Conservation (phyloP, 208 protist species). For the Acanthamoeba lenticulata region DNA sequence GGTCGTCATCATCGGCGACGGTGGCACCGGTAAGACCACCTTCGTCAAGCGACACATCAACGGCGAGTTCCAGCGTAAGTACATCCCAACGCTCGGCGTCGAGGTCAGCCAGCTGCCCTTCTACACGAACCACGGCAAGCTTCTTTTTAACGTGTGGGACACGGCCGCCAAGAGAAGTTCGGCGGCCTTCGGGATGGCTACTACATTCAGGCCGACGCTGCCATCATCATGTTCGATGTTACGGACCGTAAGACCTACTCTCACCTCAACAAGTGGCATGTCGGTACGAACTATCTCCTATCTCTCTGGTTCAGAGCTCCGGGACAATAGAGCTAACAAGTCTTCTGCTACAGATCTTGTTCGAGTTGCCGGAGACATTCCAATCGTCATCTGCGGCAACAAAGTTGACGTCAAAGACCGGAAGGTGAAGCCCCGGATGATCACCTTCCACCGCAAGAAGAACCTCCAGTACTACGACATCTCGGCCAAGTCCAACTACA, state of each 20-base stretch:
- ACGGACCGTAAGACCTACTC: constrained; percentile 99
- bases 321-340: too few species aligned
- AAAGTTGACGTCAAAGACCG: constrained; percentile 99
- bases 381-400: constrained; percentile 99
- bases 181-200: constrained; percentile 99
- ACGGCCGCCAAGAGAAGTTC: constrained; percentile 99
- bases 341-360: constrained; percentile 96
- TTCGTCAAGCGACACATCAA: constrained; percentile 99
- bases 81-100: constrained; percentile 96
- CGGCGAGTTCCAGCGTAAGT: constrained; percentile 99
- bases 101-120: constrained; percentile 98
- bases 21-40: constrained; percentile 99
- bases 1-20: constrained; percentile 98
- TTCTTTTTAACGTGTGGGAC: constrained; percentile 99
- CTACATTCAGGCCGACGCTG: constrained; percentile 98
- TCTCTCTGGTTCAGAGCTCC: background rate
- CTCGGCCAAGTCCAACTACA: constrained; percentile 99
- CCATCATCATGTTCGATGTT: constrained; percentile 99
- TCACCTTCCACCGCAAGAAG: constrained; percentile 99
- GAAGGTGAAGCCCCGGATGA: constrained; percentile 97
- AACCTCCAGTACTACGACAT: constrained; percentile 99
- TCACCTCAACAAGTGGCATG: constrained; percentile 99
- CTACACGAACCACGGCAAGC: constrained; percentile 97
- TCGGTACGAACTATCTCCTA: background rate
- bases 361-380: constrained; percentile 99